phyloP scores from a whole-genome alignment of 371 early-diverging fungal species.

The Phascolomyces articulosus region DNA sequence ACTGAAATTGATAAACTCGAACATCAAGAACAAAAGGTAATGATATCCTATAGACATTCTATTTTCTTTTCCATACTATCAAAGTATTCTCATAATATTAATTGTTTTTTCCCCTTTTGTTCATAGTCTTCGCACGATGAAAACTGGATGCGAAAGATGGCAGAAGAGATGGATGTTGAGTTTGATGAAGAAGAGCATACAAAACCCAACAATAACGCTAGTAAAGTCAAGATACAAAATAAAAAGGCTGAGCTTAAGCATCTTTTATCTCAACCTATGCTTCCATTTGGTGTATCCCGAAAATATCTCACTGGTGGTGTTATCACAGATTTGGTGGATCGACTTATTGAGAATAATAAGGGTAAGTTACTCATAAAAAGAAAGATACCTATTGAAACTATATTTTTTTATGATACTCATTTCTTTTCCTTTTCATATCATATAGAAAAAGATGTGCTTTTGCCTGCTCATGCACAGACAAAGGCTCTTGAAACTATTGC shows the following conservation, averaged over 20 bases:
- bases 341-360: slow-evolving; percentile 53
- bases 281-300: slow-evolving; percentile 74
- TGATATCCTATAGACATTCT: neutral
- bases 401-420: neutral
- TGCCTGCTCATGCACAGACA: slow-evolving; percentile 22
- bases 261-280: slow-evolving; percentile 63
- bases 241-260: slow-evolving; percentile 62
- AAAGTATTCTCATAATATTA: too few species aligned
- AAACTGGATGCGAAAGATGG: slow-evolving; percentile 87
- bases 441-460: slow-evolving; percentile 3
- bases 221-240: slow-evolving; percentile 47
- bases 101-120: too few species aligned
- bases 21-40: slow-evolving; percentile 73
- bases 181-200: slow-evolving; percentile 70
- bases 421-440: neutral
- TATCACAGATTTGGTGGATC: slow-evolving; percentile 65
- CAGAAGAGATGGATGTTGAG: slow-evolving; percentile 84
- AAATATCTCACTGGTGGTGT: slow-evolving; percentile 78
- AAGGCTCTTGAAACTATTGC: slow-evolving; percentile 18
- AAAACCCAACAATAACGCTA: slow-evolving; percentile 16
- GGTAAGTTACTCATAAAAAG: neutral
- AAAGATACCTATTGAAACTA: neutral
- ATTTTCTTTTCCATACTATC: too few species aligned
- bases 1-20: slow-evolving; percentile 78
- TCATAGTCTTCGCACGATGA: slow-evolving; percentile 61